Conservation (phyloP, 2,329 filamentous ascomycete genomes). For the Emergomyces orientalis region DNA sequence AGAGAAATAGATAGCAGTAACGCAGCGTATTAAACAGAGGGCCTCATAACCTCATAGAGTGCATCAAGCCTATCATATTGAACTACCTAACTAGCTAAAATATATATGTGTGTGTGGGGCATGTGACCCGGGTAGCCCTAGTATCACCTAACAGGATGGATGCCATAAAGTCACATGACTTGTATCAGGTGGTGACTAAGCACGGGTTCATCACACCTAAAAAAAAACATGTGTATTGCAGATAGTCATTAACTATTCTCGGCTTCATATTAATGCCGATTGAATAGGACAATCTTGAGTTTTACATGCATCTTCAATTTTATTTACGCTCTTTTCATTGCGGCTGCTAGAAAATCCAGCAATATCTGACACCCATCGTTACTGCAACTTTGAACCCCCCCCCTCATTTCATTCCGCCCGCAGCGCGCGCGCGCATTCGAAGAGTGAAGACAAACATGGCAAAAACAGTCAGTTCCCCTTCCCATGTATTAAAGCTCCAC, state of each 20-base stretch:
- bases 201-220: neutral
- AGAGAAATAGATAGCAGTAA: too few species aligned
- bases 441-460: neutral
- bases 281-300: neutral
- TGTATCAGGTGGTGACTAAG: neutral
- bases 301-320: neutral
- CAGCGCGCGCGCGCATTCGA: too few species aligned
- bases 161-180: neutral
- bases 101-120: too few species aligned
- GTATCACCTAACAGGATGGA: too few species aligned
- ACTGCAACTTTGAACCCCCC: neutral
- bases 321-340: neutral
- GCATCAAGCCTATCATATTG: too few species aligned
- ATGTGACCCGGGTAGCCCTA: too few species aligned
- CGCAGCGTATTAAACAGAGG: too few species aligned
- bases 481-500: neutral
- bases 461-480: slow-evolving; percentile 2
- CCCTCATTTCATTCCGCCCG: too few species aligned
- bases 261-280: neutral
- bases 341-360: neutral
- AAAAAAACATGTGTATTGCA: neutral
- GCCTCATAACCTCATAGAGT: too few species aligned
- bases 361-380: too few species aligned
- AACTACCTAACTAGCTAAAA: too few species aligned
- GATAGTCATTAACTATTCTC: neutral